A percentile compares a stretch with the other conserved stretches of the same genome.
phyloP scores from a whole-genome alignment of 148 eudicot species.

The Dianthus caryophyllus region DNA sequence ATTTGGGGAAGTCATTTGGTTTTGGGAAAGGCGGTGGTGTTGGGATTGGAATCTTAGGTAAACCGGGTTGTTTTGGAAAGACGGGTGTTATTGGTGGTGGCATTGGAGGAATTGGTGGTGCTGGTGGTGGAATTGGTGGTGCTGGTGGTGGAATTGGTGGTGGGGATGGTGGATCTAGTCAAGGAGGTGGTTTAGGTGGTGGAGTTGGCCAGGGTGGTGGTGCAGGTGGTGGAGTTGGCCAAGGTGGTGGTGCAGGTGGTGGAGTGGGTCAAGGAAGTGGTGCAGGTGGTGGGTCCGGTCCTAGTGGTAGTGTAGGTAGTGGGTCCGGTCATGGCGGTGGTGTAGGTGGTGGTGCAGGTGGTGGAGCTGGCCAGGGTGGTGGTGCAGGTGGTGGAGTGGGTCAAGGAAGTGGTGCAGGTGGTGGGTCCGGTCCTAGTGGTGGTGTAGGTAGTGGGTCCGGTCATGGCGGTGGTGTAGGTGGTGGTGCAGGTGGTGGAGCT shows the following conservation, averaged over 20 bases:
- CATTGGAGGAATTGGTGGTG: not conserved
- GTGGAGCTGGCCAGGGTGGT: not conserved
- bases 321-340: constrained; percentile 12
- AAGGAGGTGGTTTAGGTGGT: not conserved
- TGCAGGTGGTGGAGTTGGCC: not conserved
- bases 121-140: constrained; percentile 2
- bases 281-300: constrained; percentile 8
- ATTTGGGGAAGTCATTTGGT: constrained; percentile 20
- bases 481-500: not conserved
- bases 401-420: constrained; percentile 23
- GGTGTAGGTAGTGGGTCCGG: constrained; percentile 9
- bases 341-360: not conserved
- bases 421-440: not conserved
- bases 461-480: not conserved
- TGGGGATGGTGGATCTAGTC: constrained; percentile 5
- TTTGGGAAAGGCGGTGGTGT: constrained; percentile 21
- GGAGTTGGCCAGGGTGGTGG: not conserved
- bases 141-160: constrained; percentile 2
- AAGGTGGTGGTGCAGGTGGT: constrained; percentile 4
- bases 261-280: constrained; percentile 22
- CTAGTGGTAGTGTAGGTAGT: not conserved
- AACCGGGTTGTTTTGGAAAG: constrained; percentile 21
- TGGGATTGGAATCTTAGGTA: constrained; percentile 15
- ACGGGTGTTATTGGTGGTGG: constrained; percentile 18
- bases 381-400: constrained; percentile 11